Percentiles rank a stretch among this genome's conserved stretches.
These are phyloP conservation scores for Acanthamoeba royreba DNA, from an alignment of 208 protist genomes.

Conservation along the genomic window DNA sequence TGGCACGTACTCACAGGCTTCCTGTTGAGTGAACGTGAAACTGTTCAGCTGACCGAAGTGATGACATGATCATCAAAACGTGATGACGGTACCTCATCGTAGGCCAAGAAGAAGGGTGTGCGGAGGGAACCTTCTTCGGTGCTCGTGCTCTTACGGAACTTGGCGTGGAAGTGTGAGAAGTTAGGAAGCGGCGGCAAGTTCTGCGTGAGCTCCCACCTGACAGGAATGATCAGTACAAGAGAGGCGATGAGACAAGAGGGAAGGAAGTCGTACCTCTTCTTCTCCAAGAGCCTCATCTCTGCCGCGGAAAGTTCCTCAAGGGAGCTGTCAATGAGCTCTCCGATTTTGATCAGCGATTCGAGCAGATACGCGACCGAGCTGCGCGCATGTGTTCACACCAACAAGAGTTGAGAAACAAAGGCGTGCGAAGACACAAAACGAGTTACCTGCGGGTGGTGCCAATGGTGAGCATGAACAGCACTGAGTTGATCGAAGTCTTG, in stretches of 20 bases:
- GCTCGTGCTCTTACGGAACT: background rate
- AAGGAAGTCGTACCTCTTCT: background rate
- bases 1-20: background rate
- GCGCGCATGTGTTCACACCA: no score
- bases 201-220: slow-evolving; percentile 5
- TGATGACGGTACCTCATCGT: background rate
- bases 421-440: background rate
- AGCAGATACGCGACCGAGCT: slow-evolving; percentile 48
- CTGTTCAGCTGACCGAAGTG: background rate
- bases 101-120: slow-evolving; percentile 44
- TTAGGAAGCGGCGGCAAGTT: slow-evolving; percentile 47
- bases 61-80: no score
- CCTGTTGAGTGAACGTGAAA: background rate
- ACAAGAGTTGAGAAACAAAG: background rate
- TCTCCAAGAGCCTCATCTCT: slow-evolving; percentile 14
- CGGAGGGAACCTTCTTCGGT: slow-evolving; percentile 38
- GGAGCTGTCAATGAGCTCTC: background rate
- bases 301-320: background rate
- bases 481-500: slow-evolving; percentile 55
- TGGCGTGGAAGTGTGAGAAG: slow-evolving; percentile 50
- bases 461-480: slow-evolving; percentile 52
- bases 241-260: background rate
- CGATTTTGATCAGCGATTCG: slow-evolving; percentile 16
- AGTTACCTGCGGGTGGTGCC: slow-evolving; percentile 35
- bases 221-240: background rate